Conservation (phyloP, 2,329 filamentous ascomycete genomes). For the Thielaviopsis euricoi region DNA sequence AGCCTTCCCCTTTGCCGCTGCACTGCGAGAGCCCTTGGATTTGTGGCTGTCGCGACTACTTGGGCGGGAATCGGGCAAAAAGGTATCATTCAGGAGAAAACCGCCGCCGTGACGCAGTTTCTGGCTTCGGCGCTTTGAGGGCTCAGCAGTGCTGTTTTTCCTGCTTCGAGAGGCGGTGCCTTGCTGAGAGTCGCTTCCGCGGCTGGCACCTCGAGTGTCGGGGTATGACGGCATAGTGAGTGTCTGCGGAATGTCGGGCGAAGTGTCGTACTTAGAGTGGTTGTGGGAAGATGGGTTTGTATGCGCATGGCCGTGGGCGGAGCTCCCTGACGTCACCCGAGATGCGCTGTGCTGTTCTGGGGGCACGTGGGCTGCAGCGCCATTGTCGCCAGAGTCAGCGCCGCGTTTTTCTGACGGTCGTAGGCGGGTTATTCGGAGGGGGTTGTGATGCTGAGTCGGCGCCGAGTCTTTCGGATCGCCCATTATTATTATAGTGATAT, state of each 20-base stretch:
- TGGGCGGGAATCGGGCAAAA: conserved; percentile 18
- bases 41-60: conserved; percentile 12
- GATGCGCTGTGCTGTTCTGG: neutral
- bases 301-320: neutral
- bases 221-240: neutral
- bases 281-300: neutral
- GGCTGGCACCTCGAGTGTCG: neutral
- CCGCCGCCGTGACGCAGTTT: conserved; percentile 31
- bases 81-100: conserved; percentile 33
- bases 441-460: neutral
- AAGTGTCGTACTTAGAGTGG: conserved; percentile 1
- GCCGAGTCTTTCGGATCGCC: neutral
- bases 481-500: neutral
- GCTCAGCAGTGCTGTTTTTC: neutral
- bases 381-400: neutral
- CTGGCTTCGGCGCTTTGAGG: conserved; percentile 17
- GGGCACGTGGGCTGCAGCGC: neutral
- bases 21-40: neutral
- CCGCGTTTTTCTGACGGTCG: neutral
- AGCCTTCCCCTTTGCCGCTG: conserved; percentile 8
- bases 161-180: neutral
- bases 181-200: neutral
- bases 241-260: neutral
- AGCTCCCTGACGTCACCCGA: neutral
- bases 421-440: neutral